These are phyloP conservation scores for Pochonia chlamydosporia DNA, from an alignment of 2,329 filamentous ascomycete genomes.

Conservation along the genomic window DNA sequence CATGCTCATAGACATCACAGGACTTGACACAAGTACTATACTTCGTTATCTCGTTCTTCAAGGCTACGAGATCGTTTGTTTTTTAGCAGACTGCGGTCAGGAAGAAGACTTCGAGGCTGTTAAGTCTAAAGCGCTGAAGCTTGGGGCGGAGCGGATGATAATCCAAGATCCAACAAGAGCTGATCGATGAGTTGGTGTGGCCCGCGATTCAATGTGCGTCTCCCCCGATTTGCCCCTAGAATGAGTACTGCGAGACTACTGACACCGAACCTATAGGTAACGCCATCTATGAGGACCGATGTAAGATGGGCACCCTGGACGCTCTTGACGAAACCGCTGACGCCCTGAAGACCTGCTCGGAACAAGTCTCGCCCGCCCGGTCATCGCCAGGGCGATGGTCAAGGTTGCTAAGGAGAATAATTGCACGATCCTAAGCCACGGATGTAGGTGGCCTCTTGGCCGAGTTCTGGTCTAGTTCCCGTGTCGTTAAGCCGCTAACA, in stretches of 20 bases:
- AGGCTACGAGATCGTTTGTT: conserved; percentile 20
- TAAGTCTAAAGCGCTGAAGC: conserved; percentile 52
- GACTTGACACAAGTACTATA: not conserved
- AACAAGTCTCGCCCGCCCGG: conserved; percentile 55
- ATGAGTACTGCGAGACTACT: not conserved
- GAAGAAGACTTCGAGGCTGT: conserved; percentile 64
- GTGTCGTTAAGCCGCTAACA: conserved; percentile 8
- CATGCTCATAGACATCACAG: not conserved
- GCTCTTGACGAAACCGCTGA: conserved; percentile 5
- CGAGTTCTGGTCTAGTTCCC: conserved; percentile 3
- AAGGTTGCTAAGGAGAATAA: conserved; percentile 28
- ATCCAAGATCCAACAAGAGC: conserved; percentile 59
- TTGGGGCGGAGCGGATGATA: conserved; percentile 30
- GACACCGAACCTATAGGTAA: conserved; percentile 23
- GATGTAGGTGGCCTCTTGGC: conserved; percentile 28
- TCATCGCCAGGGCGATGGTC: conserved; percentile 60
- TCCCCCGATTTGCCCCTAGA: not conserved
- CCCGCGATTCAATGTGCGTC: conserved; percentile 59
- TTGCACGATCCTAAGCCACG: conserved; percentile 35
- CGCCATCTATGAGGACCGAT: conserved; percentile 53
- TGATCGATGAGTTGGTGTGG: conserved; percentile 72
- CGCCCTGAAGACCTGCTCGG: conserved; percentile 25
- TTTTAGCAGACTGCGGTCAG: conserved; percentile 62
- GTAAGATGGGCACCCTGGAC: conserved; percentile 7
- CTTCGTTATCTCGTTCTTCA: conserved; percentile 5